Percentiles rank a stretch among this genome's conserved stretches.
Conservation (phyloP, 768 basidiomycete species). For the Epithele typhae region DNA sequence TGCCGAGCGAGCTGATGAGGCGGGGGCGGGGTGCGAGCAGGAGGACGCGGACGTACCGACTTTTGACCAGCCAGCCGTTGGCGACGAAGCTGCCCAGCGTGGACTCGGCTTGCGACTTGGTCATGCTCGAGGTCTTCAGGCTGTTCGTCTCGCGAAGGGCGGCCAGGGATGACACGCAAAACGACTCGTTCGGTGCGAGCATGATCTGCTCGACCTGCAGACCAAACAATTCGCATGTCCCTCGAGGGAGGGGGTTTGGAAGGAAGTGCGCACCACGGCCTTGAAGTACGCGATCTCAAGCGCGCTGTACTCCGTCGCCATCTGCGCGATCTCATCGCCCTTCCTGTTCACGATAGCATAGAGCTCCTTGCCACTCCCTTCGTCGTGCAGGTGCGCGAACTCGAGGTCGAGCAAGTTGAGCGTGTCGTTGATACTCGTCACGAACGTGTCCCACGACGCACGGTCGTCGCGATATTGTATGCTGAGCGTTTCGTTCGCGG, state of each 20-base stretch:
- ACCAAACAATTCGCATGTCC: not conserved
- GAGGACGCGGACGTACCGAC: conserved; percentile 48
- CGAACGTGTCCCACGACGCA: conserved; percentile 56
- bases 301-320: conserved; percentile 79
- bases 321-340: conserved; percentile 76
- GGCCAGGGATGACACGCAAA: conserved; percentile 70
- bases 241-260: not conserved
- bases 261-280: conserved; percentile 52
- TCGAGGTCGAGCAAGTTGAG: conserved; percentile 73
- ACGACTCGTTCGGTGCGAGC: conserved; percentile 70
- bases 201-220: conserved; percentile 82
- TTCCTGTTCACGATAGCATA: conserved; percentile 77
- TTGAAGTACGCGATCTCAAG: conserved; percentile 84
- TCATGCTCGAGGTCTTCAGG: conserved; percentile 50
- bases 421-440: conserved; percentile 53
- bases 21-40: too few species aligned
- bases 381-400: conserved; percentile 59
- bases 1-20: not conserved
- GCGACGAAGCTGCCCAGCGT: conserved; percentile 78
- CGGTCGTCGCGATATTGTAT: conserved; percentile 37
- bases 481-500: conserved; percentile 44
- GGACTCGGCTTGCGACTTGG: conserved; percentile 69
- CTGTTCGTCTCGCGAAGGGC: conserved; percentile 67
- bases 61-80: conserved; percentile 74
- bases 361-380: conserved; percentile 57